Evolutionary conservation across 208 protist species (phyloP), one percentile per base, ranked within the genome.

Genomic region (Trypanosoma theileri): DNA sequence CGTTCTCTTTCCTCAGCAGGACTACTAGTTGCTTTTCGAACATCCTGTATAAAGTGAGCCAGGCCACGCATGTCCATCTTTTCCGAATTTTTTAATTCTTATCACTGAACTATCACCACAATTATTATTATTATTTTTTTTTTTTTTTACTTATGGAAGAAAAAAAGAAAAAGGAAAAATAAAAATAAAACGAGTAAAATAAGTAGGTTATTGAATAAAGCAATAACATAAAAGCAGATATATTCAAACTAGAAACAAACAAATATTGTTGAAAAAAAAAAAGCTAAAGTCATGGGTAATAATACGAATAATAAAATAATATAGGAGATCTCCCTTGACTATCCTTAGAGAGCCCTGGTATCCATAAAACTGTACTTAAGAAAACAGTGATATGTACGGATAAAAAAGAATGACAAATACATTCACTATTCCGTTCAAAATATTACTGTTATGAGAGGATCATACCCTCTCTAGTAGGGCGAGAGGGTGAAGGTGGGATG

Each of bases 51-150:
- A 72, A 99, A 98, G 74, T 97, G 89, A 21, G 92, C 90, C 58
- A 99, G 79, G 16, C 98, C 98, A 67, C 98, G 95, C 96, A 98
- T 98, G 78, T 97, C 94, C 95, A 98, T 98, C 75, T 88, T 94
- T 59, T 26, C 52, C 3, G 24, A 42, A 22, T 73, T n/a, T 50
- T 53, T 8, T n/a, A 51, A 59, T n/a, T 35, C 28, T 35, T 35
- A 35, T 35, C 28, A 35, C 28, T 6, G 28, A 35, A 35, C 6
- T 35, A 35, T 35, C 28, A 21, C 12, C 14, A 31, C 24, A 61
- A 40, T 28, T 21, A 42, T n/a, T n/a, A n/a, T n/a, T n/a, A n/a
- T n/a, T n/a, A 35, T 35, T 35, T 35, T 35, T 35, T 35, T 35
- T 35, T 6, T 35, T 6, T 35, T 35, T 35, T 35, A 8, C 6